Evolutionary conservation across 352 stramenopile species (phyloP).

Genomic region (Thalassiosira pacifica): DNA sequence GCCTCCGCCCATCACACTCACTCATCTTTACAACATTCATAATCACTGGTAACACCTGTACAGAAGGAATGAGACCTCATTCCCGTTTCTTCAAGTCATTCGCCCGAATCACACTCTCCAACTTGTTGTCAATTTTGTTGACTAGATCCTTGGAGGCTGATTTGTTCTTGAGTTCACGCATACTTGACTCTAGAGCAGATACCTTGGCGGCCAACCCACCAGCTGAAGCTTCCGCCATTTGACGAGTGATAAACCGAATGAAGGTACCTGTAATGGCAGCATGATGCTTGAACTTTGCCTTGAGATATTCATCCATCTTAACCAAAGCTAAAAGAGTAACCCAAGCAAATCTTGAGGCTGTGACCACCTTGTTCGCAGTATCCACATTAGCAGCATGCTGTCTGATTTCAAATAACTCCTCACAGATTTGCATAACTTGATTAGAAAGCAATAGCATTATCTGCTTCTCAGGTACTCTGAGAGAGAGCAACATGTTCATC

Average conservation of each 20-base stretch:
- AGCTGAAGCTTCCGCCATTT: background rate
- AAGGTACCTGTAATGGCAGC: background rate
- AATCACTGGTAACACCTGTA: no score
- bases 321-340: background rate
- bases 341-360: background rate
- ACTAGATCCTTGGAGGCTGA: background rate
- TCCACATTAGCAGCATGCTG: background rate
- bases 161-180: background rate
- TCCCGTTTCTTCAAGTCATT: background rate
- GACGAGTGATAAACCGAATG: slow-evolving; percentile 1
- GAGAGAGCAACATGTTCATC: background rate
- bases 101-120: background rate
- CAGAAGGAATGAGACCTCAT: background rate
- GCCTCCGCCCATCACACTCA: no score
- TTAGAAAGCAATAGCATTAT: background rate
- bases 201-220: background rate
- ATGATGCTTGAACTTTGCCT: background rate
- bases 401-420: slow-evolving; percentile 1
- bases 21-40: no score
- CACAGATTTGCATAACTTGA: background rate
- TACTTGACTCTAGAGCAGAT: background rate
- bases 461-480: background rate
- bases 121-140: background rate
- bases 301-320: background rate
- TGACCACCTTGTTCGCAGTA: background rate